Evolutionary conservation across 768 basidiomycete genomes (phyloP).

Genomic region (Boletus huronensis): DNA sequence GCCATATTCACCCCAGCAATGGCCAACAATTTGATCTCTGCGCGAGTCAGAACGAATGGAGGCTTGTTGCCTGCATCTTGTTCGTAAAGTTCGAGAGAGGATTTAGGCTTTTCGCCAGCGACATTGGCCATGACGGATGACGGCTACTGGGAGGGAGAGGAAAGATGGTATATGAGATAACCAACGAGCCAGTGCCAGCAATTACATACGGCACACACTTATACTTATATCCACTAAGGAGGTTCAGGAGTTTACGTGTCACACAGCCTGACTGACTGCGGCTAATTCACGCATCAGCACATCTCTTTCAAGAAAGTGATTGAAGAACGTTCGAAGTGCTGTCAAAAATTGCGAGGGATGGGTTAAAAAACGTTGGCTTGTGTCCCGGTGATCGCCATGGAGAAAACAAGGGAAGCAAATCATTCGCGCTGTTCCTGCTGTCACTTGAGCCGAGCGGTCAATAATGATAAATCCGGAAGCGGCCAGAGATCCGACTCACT

Average conservation of each 20-base stretch:
- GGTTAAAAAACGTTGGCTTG: background rate
- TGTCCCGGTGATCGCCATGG: conserved; percentile 7
- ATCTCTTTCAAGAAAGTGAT: background rate
- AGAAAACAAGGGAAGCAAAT: background rate
- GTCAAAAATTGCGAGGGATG: background rate
- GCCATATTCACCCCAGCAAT: conserved; percentile 52
- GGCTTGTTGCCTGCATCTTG: conserved; percentile 30
- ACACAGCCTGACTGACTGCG: conserved; percentile 4
- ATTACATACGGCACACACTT: no score
- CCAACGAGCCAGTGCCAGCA: background rate
- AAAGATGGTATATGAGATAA: background rate
- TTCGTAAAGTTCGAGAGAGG: conserved; percentile 28
- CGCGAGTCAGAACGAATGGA: conserved; percentile 38
- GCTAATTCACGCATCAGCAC: background rate
- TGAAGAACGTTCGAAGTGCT: conserved; percentile 13
- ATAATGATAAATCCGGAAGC: no score
- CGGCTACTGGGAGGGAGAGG: background rate
- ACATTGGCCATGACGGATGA: conserved; percentile 18
- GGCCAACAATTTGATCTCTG: conserved; percentile 58
- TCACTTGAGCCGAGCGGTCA: background rate
- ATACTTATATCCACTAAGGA: conserved; percentile 5
- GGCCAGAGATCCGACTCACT: background rate
- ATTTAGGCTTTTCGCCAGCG: background rate
- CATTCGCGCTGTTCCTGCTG: background rate
- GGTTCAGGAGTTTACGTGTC: background rate